Percentiles rank a stretch among this genome's conserved stretches.
phyloP scores from a whole-genome alignment of 306 rosid genomes.

The Cucurbita maxima region DNA sequence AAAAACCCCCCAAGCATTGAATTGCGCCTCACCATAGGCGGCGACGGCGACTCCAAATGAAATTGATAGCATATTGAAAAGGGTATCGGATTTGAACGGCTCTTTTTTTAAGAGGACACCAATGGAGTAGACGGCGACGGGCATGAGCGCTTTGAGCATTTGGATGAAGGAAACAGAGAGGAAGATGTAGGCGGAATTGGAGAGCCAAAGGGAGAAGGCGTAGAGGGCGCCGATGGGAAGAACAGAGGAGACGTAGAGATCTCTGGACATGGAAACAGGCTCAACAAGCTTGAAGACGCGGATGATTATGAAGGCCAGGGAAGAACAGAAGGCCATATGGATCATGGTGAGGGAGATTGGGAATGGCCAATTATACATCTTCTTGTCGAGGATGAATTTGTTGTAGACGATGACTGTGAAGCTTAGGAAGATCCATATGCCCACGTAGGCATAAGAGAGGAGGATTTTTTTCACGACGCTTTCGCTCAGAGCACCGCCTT shows the following conservation, averaged over 20 bases:
- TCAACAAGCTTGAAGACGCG: constrained; percentile 41
- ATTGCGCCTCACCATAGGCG: constrained; percentile 57
- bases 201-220: constrained; percentile 59
- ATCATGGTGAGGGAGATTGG: constrained; percentile 67
- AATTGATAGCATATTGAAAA: constrained; percentile 55
- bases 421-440: constrained; percentile 55
- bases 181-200: constrained; percentile 62
- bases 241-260: constrained; percentile 42
- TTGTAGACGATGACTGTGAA: constrained; percentile 64
- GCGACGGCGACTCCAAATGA: constrained; percentile 61
- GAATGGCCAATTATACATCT: constrained; percentile 59
- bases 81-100: constrained; percentile 27
- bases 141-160: constrained; percentile 72
- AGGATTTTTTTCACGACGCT: constrained; percentile 46
- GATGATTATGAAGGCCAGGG: constrained; percentile 36
- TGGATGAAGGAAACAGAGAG: constrained; percentile 58
- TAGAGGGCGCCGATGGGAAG: constrained; percentile 41
- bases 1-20: constrained; percentile 43
- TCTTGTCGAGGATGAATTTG: constrained; percentile 65
- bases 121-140: constrained; percentile 62
- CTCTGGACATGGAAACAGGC: constrained; percentile 41
- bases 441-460: constrained; percentile 47
- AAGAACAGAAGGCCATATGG: constrained; percentile 56
- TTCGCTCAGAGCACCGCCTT: constrained; percentile 53
- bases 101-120: constrained; percentile 37